Base-by-base conservation (phyloP, 108 stramenopile genomes). In the Fragilaria crotonensis region DNA sequence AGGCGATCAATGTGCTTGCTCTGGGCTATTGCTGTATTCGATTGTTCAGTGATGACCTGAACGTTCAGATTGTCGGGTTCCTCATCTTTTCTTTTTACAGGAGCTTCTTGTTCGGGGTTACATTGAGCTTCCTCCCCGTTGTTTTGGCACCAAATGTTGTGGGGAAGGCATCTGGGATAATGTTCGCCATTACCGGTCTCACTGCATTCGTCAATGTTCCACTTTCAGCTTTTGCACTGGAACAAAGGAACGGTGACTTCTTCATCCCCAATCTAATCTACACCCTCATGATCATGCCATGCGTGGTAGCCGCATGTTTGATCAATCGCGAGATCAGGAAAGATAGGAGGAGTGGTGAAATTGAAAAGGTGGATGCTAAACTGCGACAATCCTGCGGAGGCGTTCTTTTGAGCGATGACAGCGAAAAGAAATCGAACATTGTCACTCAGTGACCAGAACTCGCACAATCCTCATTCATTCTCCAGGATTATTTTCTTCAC, bases 251-350 rank as follows among this genome's bases (percentile, higher is more conserved):
- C 48, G 73, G 77, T 2, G 54, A 73, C 63, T 78, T 78, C 48
- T 73, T 73, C 47, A 32, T 29, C 21, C 67, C 72, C 19, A 73
- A 73, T 68, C 22, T 73, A 17, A 7, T 68, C 19, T 73, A 64
- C 41, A 59, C 45, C 11, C 3, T 62, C n/a, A 11, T 64, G 32
- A 19, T 53, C 22, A 25, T 64, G 0, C 72, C 72, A 4, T 68
- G 66, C 27, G 23, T 62, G 21, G 30, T 36, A 18, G 22, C 51
- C 18, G 63, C 63, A 21, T 64, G 51, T 33, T 4, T 28, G 30
- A 70, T 70, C n/a, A n/a, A n/a, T n/a, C n/a, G n/a, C n/a, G n/a
- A n/a, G n/a, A n/a, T n/a, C n/a, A n/a, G n/a, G n/a, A n/a, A n/a
- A n/a, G n/a, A n/a, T n/a, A n/a, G n/a, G n/a, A n/a, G n/a, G n/a